phyloP scores from a whole-genome alignment of 257 asterid species.

The Solanum commersonii region DNA sequence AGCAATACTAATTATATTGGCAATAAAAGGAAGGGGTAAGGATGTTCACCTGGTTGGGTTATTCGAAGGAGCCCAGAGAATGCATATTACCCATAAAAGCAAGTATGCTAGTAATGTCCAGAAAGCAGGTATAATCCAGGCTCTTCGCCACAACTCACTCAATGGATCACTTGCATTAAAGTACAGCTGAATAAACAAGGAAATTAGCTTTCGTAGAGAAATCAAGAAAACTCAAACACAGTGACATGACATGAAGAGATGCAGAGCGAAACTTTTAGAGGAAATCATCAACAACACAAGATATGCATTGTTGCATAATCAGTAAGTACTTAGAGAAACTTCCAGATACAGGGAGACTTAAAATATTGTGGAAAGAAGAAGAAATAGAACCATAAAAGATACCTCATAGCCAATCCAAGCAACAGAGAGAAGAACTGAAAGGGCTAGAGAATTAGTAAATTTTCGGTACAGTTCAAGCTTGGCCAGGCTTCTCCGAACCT shows the following conservation, averaged over 20 bases:
- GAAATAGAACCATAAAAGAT: neutral
- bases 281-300: neutral
- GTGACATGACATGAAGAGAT: neutral
- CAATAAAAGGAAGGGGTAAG: neutral
- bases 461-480: constrained; percentile 88
- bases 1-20: neutral
- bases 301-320: neutral
- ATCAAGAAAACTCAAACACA: neutral
- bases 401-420: constrained; percentile 99
- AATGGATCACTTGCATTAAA: constrained; percentile 93
- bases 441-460: constrained; percentile 80
- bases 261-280: neutral
- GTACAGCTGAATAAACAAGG: constrained; percentile 52
- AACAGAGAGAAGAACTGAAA: constrained; percentile 75
- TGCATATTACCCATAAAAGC: constrained; percentile 64
- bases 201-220: neutral
- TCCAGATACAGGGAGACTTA: neutral
- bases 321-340: neutral
- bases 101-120: constrained; percentile 80
- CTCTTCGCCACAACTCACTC: constrained; percentile 83
- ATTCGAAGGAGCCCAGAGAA: constrained; percentile 83
- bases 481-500: constrained; percentile 85
- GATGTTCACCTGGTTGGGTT: constrained; percentile 80
- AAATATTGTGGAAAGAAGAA: neutral
- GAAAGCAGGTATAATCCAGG: constrained; percentile 95